phyloP scores from a whole-genome alignment of 164 flowering plant species.

The Berberis thunbergii region DNA sequence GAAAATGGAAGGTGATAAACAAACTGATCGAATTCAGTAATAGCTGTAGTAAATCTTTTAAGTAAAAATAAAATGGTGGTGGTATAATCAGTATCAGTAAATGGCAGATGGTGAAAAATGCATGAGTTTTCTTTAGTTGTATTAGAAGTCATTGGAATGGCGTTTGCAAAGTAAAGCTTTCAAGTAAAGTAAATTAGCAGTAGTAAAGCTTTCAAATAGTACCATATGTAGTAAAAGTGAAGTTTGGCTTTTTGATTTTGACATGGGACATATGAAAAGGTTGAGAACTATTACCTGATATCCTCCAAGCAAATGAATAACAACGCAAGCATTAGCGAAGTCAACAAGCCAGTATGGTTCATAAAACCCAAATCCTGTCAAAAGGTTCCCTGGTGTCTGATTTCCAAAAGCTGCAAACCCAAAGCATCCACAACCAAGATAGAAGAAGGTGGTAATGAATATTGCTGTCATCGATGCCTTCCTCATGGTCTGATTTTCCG shows the following conservation, averaged over 20 bases:
- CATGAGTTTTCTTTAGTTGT: no score
- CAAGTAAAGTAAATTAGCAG: no score
- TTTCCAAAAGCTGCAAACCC: conserved; percentile 79
- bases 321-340: conserved; percentile 60
- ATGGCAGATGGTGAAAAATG: no score
- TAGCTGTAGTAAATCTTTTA: no score
- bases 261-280: no score
- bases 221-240: not conserved
- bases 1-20: no score
- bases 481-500: conserved; percentile 63
- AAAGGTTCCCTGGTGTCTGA: conserved; percentile 55
- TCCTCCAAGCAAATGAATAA: conserved; percentile 62
- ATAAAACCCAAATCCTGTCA: conserved; percentile 63
- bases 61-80: no score
- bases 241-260: not conserved
- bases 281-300: conserved; percentile 41
- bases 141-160: no score
- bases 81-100: no score
- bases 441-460: conserved; percentile 54
- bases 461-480: conserved; percentile 46
- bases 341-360: conserved; percentile 64
- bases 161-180: no score
- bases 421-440: conserved; percentile 61
- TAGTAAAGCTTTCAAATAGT: no score
- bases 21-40: no score